Percentiles rank a stretch among this genome's conserved stretches.
These are phyloP conservation scores for Diaporthe ilicicola DNA, from an alignment of 2,329 filamentous ascomycete species.

Conservation along the genomic window DNA sequence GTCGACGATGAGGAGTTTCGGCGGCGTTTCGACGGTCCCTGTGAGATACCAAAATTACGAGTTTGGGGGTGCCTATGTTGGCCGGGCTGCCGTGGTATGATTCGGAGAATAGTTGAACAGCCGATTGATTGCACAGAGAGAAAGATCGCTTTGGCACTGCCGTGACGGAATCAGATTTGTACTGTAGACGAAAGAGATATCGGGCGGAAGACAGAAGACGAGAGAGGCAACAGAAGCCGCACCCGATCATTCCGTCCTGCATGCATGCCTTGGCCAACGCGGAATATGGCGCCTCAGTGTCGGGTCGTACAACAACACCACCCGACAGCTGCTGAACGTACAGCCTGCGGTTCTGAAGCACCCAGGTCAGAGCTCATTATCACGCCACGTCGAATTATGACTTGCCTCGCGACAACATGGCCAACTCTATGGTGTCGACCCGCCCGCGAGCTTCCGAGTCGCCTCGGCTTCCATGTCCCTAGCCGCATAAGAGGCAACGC, in stretches of 20 bases:
- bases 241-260: background rate
- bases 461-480: background rate
- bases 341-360: background rate
- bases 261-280: background rate
- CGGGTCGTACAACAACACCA: background rate
- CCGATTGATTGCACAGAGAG: background rate
- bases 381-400: background rate
- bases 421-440: background rate
- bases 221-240: background rate
- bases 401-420: background rate
- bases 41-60: constrained; percentile 21
- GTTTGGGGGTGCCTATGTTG: background rate
- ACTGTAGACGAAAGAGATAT: no score
- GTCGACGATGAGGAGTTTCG: constrained; percentile 5
- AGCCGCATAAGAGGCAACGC: background rate
- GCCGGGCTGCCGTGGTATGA: background rate
- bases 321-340: background rate
- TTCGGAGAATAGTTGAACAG: background rate
- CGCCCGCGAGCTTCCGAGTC: background rate
- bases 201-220: background rate
- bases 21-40: constrained; percentile 13
- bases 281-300: background rate
- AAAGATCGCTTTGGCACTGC: background rate
- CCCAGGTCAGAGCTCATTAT: background rate
- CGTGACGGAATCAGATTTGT: background rate